Evolutionary conservation across 2,329 filamentous ascomycete species (phyloP), one percentile per base, ranked within the genome.

Genomic region (Zelopaecilomyces penicillatus): DNA sequence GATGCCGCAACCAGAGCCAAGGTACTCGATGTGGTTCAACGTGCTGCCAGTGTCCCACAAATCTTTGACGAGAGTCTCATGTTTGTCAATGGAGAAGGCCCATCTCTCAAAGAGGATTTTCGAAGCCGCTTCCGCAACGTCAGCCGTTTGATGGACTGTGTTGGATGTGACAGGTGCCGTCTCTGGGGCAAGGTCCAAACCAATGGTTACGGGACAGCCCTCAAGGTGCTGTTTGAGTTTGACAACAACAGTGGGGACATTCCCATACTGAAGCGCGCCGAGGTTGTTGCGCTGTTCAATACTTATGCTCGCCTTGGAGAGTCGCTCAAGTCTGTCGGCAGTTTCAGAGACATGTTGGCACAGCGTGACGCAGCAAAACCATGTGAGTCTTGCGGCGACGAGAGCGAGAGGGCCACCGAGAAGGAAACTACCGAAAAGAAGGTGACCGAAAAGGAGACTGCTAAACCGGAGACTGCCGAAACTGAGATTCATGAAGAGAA

Each of bases 131-230:
- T 98, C 75, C 82, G 93, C 61, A 98, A 98, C 61, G 87, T 98
- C 49, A 95, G 87, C 63, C 82, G 93, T 35, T 76, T 97, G 52
- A 98, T 98, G 93, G 93, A 98, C 65, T 98, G 93, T 55, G 91
- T 97, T 19, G 93, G 93, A 37, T 98, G 93, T 65, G 93, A 98
- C 69, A 98, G 98, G 70, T 98, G 93, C 67, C 82, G 93, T 6
- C 80, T 98, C 3, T 98, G 93, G 93, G 93, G 93, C 40, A 98
- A 98, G 68, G 69, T 98, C 33, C 93, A 98, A 68, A 95, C 89
- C 1, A 86, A 87, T 9, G 93, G 93, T 3, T 97, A 96, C 61
- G 93, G 93, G 41, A 88, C 93, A 1, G 93, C 93, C 0, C 71
- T 98, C 50, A 98, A 98, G 68, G 84, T 98, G 4, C 75, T 98